Evolutionary conservation across 2,329 filamentous ascomycete species (phyloP).

Genomic region (Sporothrix protearum): DNA sequence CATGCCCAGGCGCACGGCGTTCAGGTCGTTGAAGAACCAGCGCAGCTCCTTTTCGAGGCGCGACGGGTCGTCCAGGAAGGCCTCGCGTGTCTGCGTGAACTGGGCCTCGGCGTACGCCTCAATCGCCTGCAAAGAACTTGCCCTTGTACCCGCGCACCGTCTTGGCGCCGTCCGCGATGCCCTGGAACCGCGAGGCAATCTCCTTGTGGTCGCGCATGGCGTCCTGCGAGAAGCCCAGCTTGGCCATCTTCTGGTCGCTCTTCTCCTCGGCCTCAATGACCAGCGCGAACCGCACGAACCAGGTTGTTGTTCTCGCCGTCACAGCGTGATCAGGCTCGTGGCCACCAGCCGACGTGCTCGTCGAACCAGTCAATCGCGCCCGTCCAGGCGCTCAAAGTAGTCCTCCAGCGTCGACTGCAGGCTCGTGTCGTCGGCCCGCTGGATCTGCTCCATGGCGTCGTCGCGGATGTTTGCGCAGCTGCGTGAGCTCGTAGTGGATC

Average conservation of each 20-base stretch:
- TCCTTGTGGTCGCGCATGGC: conserved; percentile 95
- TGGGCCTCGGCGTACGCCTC: conserved; percentile 68
- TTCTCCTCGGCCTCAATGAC: conserved; percentile 95
- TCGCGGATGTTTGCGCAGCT: conserved; percentile 93
- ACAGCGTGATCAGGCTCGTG: conserved; percentile 85
- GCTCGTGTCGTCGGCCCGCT: conserved; percentile 66
- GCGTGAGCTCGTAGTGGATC: conserved; percentile 87
- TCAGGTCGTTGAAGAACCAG: conserved; percentile 98
- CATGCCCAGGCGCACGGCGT: conserved; percentile 92
- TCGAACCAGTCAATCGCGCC: conserved; percentile 92
- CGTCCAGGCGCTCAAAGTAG: conserved; percentile 82
- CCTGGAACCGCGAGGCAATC: conserved; percentile 87
- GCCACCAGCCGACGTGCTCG: conserved; percentile 84
- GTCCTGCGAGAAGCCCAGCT: conserved; percentile 87
- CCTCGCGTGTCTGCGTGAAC: conserved; percentile 66
- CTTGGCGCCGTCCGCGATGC: conserved; percentile 89
- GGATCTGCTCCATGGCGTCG: conserved; percentile 95
- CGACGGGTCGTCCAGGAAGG: conserved; percentile 79
- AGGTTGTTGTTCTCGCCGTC: conserved; percentile 82
- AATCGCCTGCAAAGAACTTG: conserved; percentile 82
- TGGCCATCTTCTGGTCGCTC: conserved; percentile 87
- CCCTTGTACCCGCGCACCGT: conserved; percentile 94
- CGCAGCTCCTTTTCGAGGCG: conserved; percentile 82
- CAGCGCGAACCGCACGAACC: conserved; percentile 87
- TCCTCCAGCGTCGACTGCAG: conserved; percentile 81